phyloP scores from a whole-genome alignment of 352 stramenopile species.

The Pythium periplocum region DNA sequence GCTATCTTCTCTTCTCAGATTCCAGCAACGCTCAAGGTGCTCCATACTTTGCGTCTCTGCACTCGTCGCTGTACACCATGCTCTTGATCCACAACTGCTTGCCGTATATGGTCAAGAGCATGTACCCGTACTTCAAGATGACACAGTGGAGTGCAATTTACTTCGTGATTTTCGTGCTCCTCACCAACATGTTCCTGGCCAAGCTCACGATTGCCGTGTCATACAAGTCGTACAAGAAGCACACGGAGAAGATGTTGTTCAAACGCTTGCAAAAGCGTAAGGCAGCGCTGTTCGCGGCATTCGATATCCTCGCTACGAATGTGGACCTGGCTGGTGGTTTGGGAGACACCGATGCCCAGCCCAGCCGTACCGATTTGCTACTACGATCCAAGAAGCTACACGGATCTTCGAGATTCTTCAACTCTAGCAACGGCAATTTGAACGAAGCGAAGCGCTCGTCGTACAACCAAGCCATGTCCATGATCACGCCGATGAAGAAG shows the following conservation, averaged over 20 bases:
- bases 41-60: conserved; percentile 64
- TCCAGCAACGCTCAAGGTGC: conserved; percentile 39
- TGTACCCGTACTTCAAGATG: conserved; percentile 77
- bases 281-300: conserved; percentile 64
- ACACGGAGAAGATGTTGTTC: conserved; percentile 82
- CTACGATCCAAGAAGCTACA: conserved; percentile 33
- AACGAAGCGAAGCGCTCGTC: conserved; percentile 30
- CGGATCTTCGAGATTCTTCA: conserved; percentile 67
- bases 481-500: conserved; percentile 42
- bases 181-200: conserved; percentile 76
- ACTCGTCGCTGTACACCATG: conserved; percentile 79
- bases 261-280: conserved; percentile 85
- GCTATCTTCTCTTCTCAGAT: conserved; percentile 77
- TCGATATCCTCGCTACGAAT: conserved; percentile 66
- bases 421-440: conserved; percentile 13
- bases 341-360: not conserved
- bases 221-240: conserved; percentile 82
- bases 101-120: conserved; percentile 76
- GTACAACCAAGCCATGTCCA: conserved; percentile 28
- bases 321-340: conserved; percentile 28
- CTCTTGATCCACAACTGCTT: conserved; percentile 76
- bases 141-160: conserved; percentile 77
- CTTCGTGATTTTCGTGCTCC: conserved; percentile 75
- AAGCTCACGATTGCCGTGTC: conserved; percentile 84
- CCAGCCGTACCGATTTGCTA: conserved; percentile 16